Base-by-base conservation (phyloP, 495 filamentous ascomycete species). In the Daldinia decipiens region DNA sequence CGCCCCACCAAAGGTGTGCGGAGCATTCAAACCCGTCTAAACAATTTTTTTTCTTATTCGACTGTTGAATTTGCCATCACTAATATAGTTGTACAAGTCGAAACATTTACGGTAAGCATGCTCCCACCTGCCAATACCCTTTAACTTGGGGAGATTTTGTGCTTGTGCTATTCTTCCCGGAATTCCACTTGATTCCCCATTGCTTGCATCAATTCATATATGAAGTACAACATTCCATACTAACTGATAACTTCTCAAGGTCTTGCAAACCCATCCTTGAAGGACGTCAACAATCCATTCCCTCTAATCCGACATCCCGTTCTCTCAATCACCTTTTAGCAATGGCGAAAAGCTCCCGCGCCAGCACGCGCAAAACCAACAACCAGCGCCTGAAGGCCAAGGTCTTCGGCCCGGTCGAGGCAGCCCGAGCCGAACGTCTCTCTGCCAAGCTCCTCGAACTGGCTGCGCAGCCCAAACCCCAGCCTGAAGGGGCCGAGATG, bases 321-420 rank as follows among this genome's bases (percentile, higher is more conserved):
- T 51, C 52, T 43, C 39, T 54, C 9, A 56, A 36, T 27, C 32
- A 11, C 0, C 31, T 17, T 38, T 8, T 39, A 75, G 86, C 66
- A 65, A 97, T 97, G 94, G 94, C 93, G 3, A 97, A 95, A 74
- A 90, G 91, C 75, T 80, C 90, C 52, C 85, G 94, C 72, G 84
- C 93, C 43, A 93, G 90, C 71, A 81, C 84, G 55, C 86, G 85
- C 70, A 97, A 97, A 84, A 82, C 86, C 70, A 95, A 97, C 81
- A 90, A 91, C 75, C 84, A 87, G 62, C 88, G 84, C 60, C 84
- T 97, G 51, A 93, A 93, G 78, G 82, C 85, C 60, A 89, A 84
- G 58, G 88, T 97, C 65, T 97, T 96, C 77, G 90, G 88, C 0
- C 94, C 94, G 9, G 86, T 89, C 47, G 92, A 93, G 73, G 78